These are phyloP conservation scores for Penicillium alfredii DNA, from an alignment of 495 filamentous ascomycete genomes.

Conservation along the genomic window DNA sequence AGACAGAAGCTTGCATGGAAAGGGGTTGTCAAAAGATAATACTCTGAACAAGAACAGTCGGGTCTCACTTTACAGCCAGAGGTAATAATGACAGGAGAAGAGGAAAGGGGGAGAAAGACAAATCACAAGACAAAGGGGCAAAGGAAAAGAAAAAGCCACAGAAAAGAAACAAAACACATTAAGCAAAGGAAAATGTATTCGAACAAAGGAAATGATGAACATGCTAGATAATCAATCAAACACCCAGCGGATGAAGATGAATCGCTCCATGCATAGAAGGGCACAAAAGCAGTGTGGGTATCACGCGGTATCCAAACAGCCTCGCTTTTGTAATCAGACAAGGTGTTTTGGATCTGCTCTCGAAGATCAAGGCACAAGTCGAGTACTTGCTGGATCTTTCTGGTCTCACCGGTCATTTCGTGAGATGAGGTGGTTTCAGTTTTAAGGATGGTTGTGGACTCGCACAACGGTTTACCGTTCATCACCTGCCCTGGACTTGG, in stretches of 20 bases:
- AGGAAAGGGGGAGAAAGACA: slow-evolving; percentile 10
- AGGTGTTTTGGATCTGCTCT: background rate
- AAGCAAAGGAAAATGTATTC: slow-evolving; percentile 34
- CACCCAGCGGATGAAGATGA: slow-evolving; percentile 23
- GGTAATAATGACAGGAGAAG: slow-evolving; percentile 38
- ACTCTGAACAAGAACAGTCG: slow-evolving; percentile 19
- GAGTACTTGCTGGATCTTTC: slow-evolving; percentile 1
- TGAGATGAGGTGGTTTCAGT: slow-evolving; percentile 7
- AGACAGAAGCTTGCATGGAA: slow-evolving; percentile 7
- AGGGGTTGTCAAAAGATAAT: slow-evolving; percentile 1
- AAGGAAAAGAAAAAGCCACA: slow-evolving; percentile 8
- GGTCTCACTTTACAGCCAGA: slow-evolving; percentile 39
- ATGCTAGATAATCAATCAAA: slow-evolving; percentile 35
- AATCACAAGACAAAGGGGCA: slow-evolving; percentile 17
- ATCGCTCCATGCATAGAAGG: slow-evolving; percentile 38
- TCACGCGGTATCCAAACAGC: slow-evolving; percentile 43
- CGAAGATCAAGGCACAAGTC: slow-evolving; percentile 16
- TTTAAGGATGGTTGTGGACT: slow-evolving; percentile 8
- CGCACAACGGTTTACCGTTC: slow-evolving; percentile 30
- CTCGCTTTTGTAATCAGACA: slow-evolving; percentile 26
- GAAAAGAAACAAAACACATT: slow-evolving; percentile 22
- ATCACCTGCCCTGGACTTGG: slow-evolving; percentile 65
- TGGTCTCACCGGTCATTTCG: slow-evolving; percentile 10
- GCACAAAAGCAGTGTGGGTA: slow-evolving; percentile 41
- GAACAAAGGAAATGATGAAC: slow-evolving; percentile 26